Evolutionary conservation across 495 filamentous ascomycete species (phyloP).

Genomic region (Aspergillus campestris): DNA sequence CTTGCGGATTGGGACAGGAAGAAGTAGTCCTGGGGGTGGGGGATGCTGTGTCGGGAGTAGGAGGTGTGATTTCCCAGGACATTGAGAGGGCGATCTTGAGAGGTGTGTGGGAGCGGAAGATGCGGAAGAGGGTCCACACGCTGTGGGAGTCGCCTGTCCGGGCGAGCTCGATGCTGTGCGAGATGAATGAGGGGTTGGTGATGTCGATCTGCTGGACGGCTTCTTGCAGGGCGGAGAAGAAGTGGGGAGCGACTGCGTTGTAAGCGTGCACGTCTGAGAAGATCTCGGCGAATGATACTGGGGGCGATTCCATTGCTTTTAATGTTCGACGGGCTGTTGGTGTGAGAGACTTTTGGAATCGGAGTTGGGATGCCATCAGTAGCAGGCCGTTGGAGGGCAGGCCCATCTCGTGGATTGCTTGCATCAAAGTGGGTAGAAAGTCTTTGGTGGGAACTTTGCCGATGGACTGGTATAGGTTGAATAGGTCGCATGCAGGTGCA

Average conservation of each 20-base stretch:
- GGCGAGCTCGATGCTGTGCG: conserved; percentile 22
- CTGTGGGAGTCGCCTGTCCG: conserved; percentile 24
- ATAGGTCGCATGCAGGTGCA: conserved; percentile 15
- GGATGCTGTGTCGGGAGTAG: conserved; percentile 23
- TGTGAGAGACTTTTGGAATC: conserved; percentile 14
- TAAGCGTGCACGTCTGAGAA: conserved; percentile 21
- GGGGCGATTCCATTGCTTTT: conserved; percentile 21
- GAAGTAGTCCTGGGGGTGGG: conserved; percentile 17
- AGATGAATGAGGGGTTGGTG: conserved; percentile 20
- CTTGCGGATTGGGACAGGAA: conserved; percentile 27
- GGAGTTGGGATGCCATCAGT: conserved; percentile 21
- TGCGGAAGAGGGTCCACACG: conserved; percentile 26
- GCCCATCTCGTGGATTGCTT: conserved; percentile 22
- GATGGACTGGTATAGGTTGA: conserved; percentile 23
- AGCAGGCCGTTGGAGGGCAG: conserved; percentile 28
- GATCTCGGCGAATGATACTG: conserved; percentile 20
- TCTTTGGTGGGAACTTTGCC: conserved; percentile 5
- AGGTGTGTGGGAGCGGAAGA: conserved; percentile 31
- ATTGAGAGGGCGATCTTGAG: conserved; percentile 31
- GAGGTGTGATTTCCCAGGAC: conserved; percentile 21
- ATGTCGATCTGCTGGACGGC: conserved; percentile 29
- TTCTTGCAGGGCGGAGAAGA: conserved; percentile 22
- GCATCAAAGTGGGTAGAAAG: conserved; percentile 24
- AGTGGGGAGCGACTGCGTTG: conserved; percentile 16
- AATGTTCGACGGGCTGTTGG: conserved; percentile 20